Percentiles rank a stretch among this genome's conserved stretches.
These are phyloP conservation scores for Vigna trinervia DNA, from an alignment of 306 rosid genomes.

Conservation along the genomic window DNA sequence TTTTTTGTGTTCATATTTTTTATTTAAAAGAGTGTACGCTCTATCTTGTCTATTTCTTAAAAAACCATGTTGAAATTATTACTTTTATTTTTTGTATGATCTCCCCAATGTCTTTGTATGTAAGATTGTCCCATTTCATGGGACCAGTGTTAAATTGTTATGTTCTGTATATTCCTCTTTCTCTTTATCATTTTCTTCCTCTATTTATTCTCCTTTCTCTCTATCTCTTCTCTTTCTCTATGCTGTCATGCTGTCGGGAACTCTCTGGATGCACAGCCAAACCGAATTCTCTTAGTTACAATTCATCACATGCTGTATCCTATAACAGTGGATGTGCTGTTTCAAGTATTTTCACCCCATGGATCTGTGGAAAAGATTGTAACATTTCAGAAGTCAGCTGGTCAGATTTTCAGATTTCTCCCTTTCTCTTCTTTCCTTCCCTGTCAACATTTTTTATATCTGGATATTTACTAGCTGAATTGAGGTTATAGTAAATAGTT, in stretches of 20 bases:
- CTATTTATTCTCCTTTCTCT: constrained; percentile 78
- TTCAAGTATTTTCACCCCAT: constrained; percentile 90
- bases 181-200: constrained; percentile 57
- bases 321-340: constrained; percentile 96
- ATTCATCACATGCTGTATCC: constrained; percentile 94
- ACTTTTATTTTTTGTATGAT: neutral
- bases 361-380: constrained; percentile 95
- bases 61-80: neutral
- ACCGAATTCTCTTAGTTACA: constrained; percentile 90
- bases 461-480: constrained; percentile 32
- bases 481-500: constrained; percentile 30
- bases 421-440: constrained; percentile 51
- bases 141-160: constrained; percentile 37
- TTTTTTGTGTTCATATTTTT: constrained; percentile 29
- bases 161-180: constrained; percentile 44
- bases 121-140: constrained; percentile 28
- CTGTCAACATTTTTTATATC: constrained; percentile 23
- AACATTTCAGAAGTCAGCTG: constrained; percentile 97
- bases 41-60: constrained; percentile 31
- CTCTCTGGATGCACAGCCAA: constrained; percentile 82
- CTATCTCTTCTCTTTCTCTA: constrained; percentile 73
- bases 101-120: neutral
- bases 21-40: neutral
- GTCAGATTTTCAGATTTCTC: constrained; percentile 80
- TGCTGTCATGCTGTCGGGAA: constrained; percentile 70